Conservation (phyloP, 2,329 filamentous ascomycete genomes). For the Colletotrichum caudatum region DNA sequence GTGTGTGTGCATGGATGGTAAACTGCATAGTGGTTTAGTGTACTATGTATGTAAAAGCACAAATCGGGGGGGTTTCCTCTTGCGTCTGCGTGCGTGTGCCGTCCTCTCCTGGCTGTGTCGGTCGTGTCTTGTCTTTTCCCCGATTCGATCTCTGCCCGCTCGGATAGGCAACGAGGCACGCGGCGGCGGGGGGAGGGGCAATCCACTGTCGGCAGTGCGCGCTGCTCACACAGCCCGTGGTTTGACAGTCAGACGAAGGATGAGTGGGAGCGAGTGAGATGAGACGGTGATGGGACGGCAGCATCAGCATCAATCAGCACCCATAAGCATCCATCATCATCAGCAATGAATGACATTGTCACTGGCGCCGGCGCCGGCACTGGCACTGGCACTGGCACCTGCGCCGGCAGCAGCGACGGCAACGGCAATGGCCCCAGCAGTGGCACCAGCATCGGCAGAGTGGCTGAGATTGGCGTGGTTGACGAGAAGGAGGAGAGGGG, state of each 20-base stretch:
- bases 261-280: background rate
- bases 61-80: background rate
- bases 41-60: no score
- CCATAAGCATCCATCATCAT: no score
- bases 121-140: background rate
- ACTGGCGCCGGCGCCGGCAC: no score
- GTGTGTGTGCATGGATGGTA: slow-evolving; percentile 7
- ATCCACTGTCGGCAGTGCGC: background rate
- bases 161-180: slow-evolving; percentile 34
- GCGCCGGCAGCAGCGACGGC: background rate
- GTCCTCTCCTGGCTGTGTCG: no score
- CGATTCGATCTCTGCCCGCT: slow-evolving; percentile 25
- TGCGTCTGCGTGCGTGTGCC: background rate
- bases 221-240: background rate
- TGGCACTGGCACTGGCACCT: background rate
- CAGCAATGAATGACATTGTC: no score
- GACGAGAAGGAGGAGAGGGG: slow-evolving; percentile 10
- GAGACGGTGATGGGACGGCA: slow-evolving; percentile 23
- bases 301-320: background rate
- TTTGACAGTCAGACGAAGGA: slow-evolving; percentile 6
- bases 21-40: background rate
- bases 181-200: background rate
- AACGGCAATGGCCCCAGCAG: background rate
- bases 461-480: slow-evolving; percentile 13
- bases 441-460: background rate